Evolutionary conservation across 495 filamentous ascomycete genomes (phyloP).

Genomic region (Aspergillus egyptiacus): DNA sequence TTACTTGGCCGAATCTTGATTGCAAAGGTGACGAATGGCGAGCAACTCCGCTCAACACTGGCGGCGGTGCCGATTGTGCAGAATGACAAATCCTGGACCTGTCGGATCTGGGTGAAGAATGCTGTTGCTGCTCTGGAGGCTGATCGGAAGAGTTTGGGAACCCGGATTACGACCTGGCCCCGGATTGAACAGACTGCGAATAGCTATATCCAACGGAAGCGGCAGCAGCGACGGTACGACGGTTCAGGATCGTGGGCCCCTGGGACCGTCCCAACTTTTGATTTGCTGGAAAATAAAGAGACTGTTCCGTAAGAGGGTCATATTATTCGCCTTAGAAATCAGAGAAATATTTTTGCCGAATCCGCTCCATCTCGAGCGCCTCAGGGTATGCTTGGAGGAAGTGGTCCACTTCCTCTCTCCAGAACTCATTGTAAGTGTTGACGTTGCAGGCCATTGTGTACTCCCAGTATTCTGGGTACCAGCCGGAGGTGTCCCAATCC

Average conservation of each 20-base stretch:
- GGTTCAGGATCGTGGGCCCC: conserved; percentile 14
- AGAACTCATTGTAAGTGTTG: background rate
- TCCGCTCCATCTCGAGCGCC: conserved; percentile 1
- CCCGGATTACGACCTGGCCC: conserved; percentile 28
- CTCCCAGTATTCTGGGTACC: conserved; percentile 45
- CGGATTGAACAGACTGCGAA: conserved; percentile 26
- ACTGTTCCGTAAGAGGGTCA: conserved; percentile 14
- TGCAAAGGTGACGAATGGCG: background rate
- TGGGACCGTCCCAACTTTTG: conserved; percentile 32
- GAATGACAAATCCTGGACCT: background rate
- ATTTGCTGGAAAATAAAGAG: conserved; percentile 30
- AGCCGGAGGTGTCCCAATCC: conserved; percentile 43
- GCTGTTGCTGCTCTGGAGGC: conserved; percentile 19
- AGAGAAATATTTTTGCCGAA: background rate
- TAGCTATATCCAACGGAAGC: conserved; percentile 30
- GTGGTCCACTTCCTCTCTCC: background rate
- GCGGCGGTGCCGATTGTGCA: background rate
- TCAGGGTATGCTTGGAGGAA: background rate
- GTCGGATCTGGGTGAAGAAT: background rate
- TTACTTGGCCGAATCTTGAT: background rate
- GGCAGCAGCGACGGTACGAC: conserved; percentile 28
- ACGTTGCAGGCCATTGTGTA: conserved; percentile 5
- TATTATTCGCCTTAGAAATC: background rate
- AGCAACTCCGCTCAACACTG: background rate
- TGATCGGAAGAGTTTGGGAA: conserved; percentile 32